These are phyloP conservation scores for Proliferodiscus dingleyae DNA, from an alignment of 2,329 filamentous ascomycete genomes.

Conservation along the genomic window DNA sequence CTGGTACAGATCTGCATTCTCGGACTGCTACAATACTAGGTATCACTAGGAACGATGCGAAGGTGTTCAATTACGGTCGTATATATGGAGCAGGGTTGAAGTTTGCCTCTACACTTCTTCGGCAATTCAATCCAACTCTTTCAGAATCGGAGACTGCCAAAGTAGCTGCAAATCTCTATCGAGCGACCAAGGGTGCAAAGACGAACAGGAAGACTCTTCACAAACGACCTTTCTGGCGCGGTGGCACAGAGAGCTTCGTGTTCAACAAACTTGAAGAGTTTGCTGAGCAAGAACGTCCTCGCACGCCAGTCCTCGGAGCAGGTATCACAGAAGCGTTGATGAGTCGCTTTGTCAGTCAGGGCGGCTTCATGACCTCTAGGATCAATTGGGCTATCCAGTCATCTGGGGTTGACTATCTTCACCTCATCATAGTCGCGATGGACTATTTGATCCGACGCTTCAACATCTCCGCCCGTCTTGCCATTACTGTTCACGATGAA, in stretches of 20 bases:
- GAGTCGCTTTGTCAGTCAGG: conserved; percentile 79
- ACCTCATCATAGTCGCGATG: conserved; percentile 90
- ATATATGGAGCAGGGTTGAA: conserved; percentile 97
- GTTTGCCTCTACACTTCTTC: conserved; percentile 82
- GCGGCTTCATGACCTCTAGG: conserved; percentile 88
- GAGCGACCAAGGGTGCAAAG: conserved; percentile 84
- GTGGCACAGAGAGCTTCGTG: conserved; percentile 93
- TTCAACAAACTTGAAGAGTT: conserved; percentile 99
- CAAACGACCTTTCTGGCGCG: conserved; percentile 83
- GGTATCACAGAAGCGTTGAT: conserved; percentile 95
- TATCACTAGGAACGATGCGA: conserved; percentile 91
- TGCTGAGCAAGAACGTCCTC: conserved; percentile 85
- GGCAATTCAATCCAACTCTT: conserved; percentile 86
- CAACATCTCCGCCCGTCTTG: conserved; percentile 77
- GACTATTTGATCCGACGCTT: conserved; percentile 85
- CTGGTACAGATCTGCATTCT: conserved; percentile 90
- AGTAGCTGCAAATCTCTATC: conserved; percentile 77
- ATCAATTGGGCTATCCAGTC: conserved; percentile 99
- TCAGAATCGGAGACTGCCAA: conserved; percentile 72
- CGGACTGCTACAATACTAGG: conserved; percentile 88
- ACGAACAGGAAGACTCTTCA: conserved; percentile 68
- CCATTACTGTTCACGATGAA: conserved; percentile 96
- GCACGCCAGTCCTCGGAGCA: conserved; percentile 87
- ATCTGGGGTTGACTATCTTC: conserved; percentile 93
- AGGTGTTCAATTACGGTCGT: conserved; percentile 97